These are phyloP conservation scores for Colletotrichum incanum DNA, from an alignment of 2,329 filamentous ascomycete genomes.

Conservation along the genomic window DNA sequence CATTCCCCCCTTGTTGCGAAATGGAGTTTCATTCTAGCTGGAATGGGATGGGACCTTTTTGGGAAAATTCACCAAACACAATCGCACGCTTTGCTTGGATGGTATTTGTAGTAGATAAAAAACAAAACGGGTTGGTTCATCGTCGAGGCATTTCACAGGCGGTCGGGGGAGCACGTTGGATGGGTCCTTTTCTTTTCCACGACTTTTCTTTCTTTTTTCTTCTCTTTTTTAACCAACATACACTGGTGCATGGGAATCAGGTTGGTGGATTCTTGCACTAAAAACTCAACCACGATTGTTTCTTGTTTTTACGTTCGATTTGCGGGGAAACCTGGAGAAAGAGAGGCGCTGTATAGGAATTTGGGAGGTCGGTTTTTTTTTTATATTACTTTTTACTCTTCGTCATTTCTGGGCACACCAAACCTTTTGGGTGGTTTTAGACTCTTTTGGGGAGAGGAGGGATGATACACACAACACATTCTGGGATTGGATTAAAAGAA, in stretches of 20 bases:
- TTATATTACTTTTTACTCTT: not conserved
- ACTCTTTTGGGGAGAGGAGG: constrained; percentile 24
- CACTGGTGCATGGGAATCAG: constrained; percentile 27
- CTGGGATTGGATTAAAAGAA: constrained; percentile 35
- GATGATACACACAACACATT: constrained; percentile 38
- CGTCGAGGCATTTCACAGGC: constrained; percentile 33
- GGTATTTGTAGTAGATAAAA: constrained; percentile 40
- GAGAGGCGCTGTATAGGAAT: constrained; percentile 36
- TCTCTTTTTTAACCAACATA: constrained; percentile 4
- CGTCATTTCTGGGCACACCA: constrained; percentile 25
- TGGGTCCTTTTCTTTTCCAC: constrained; percentile 13
- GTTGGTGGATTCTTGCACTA: constrained; percentile 15
- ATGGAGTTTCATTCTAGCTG: constrained; percentile 37
- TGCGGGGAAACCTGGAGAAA: constrained; percentile 30
- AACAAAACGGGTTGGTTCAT: constrained; percentile 27
- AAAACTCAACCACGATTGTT: constrained; percentile 7
- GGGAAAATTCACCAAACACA: constrained; percentile 12
- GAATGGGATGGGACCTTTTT: constrained; percentile 34
- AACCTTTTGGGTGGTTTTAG: constrained; percentile 34
- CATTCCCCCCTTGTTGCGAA: constrained; percentile 18
- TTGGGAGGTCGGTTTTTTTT: constrained; percentile 1
- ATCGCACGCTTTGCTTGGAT: constrained; percentile 18
- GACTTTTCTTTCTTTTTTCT: not conserved
- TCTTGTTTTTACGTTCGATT: constrained; percentile 2
- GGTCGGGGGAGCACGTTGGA: constrained; percentile 15